Evolutionary conservation across 2,329 filamentous ascomycete genomes (phyloP).

Genomic region (Diaporthe velutina): DNA sequence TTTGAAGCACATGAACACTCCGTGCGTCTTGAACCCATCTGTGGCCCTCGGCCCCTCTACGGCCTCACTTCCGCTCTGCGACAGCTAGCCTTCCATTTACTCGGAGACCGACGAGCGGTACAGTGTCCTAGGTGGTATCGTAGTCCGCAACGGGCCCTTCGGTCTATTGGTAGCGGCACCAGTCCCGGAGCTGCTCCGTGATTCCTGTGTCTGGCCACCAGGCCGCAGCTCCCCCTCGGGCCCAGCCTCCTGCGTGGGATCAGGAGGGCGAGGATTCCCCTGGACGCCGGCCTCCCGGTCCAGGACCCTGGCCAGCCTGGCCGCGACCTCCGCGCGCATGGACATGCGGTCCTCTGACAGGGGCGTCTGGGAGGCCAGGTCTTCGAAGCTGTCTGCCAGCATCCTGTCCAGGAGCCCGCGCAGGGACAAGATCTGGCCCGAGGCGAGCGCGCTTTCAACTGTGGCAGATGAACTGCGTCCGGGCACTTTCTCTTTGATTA

Average conservation of each 20-base stretch:
- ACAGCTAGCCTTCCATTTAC: no score
- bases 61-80: neutral
- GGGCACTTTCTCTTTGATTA: neutral
- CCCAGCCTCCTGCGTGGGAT: no score
- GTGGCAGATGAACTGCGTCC: neutral
- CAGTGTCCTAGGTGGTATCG: neutral
- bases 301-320: neutral
- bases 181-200: neutral
- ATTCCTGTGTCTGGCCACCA: neutral
- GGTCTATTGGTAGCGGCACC: neutral
- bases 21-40: neutral
- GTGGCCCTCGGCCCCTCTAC: neutral
- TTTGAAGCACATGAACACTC: neutral
- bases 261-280: neutral
- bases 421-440: neutral
- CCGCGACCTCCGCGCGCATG: neutral
- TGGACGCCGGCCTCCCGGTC: neutral
- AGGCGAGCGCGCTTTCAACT: neutral
- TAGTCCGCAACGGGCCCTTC: neutral
- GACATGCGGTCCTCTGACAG: neutral
- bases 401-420: constrained; percentile 21
- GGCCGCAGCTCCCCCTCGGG: neutral
- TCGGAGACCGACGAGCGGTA: no score
- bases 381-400: constrained; percentile 21
- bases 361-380: neutral